These are phyloP conservation scores for Aeminium ludgeri DNA, from an alignment of 495 filamentous ascomycete genomes.

Conservation along the genomic window DNA sequence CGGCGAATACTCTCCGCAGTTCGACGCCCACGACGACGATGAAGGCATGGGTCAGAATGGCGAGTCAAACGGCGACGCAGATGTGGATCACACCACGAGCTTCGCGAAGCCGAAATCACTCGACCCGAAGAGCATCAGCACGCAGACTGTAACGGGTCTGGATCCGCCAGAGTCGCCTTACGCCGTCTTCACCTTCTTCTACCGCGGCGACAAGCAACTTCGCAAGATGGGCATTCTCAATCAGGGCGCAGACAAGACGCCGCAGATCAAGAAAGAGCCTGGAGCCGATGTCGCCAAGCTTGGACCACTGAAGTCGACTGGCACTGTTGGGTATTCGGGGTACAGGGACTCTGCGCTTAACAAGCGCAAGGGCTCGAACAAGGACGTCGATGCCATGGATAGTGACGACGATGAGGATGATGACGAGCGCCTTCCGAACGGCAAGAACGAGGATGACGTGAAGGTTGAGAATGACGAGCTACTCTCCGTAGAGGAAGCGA, in stretches of 20 bases:
- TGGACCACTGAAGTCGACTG: conserved; percentile 63
- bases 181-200: conserved; percentile 95
- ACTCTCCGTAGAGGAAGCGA: conserved; percentile 63
- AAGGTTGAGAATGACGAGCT: conserved; percentile 43
- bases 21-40: conserved; percentile 90
- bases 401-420: conserved; percentile 52
- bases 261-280: conserved; percentile 56
- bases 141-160: conserved; percentile 96
- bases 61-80: conserved; percentile 33
- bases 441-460: conserved; percentile 53
- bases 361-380: conserved; percentile 34
- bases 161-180: conserved; percentile 90
- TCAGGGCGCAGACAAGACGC: conserved; percentile 39
- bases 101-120: conserved; percentile 96
- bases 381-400: conserved; percentile 52
- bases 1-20: conserved; percentile 94
- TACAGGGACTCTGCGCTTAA: conserved; percentile 58
- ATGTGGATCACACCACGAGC: conserved; percentile 94
- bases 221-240: conserved; percentile 82
- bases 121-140: conserved; percentile 93
- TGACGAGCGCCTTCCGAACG: conserved; percentile 26
- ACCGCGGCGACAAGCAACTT: conserved; percentile 91
- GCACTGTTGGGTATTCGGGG: conserved; percentile 73
- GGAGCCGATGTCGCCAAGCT: conserved; percentile 71
- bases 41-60: conserved; percentile 30